Evolutionary conservation across 768 basidiomycete species (phyloP).

Genomic region (Xerocomellus chrysenteron): DNA sequence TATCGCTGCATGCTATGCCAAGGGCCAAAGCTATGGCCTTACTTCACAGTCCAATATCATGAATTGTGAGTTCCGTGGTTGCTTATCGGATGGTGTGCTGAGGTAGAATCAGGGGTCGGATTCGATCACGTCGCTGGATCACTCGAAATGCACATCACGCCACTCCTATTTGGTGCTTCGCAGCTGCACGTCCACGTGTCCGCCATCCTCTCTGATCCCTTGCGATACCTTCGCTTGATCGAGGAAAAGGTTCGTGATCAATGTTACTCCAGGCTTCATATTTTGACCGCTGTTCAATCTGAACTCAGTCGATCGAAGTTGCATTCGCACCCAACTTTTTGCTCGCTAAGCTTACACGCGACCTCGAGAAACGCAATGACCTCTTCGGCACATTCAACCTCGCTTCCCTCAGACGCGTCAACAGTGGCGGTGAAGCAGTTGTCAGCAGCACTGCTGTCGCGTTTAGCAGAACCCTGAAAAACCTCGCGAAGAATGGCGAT

Average conservation of each 20-base stretch:
- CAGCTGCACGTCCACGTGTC: conserved; percentile 25
- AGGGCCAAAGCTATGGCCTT: conserved; percentile 36
- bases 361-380: conserved; percentile 26
- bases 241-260: conserved; percentile 34
- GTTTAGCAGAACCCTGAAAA: conserved; percentile 35
- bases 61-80: conserved; percentile 34
- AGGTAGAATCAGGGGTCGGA: conserved; percentile 35
- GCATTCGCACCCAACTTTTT: conserved; percentile 44
- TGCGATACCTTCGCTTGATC: conserved; percentile 30
- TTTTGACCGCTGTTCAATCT: background rate
- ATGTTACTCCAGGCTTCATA: conserved; percentile 1
- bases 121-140: conserved; percentile 48
- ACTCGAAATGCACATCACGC: conserved; percentile 42
- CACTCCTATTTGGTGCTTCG: conserved; percentile 32
- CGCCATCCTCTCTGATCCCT: conserved; percentile 24
- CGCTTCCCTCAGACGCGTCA: conserved; percentile 34
- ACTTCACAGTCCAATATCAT: conserved; percentile 36
- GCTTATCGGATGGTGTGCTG: background rate
- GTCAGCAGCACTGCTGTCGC: conserved; percentile 38
- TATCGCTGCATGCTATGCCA: conserved; percentile 34
- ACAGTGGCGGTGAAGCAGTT: conserved; percentile 45
- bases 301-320: conserved; percentile 30
- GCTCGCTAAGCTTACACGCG: conserved; percentile 38
- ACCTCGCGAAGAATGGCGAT: conserved; percentile 18
- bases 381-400: conserved; percentile 33